Percentiles rank a stretch among this genome's conserved stretches.
These are phyloP conservation scores for Lichina pygmaea DNA, from an alignment of 495 filamentous ascomycete genomes.

Conservation along the genomic window DNA sequence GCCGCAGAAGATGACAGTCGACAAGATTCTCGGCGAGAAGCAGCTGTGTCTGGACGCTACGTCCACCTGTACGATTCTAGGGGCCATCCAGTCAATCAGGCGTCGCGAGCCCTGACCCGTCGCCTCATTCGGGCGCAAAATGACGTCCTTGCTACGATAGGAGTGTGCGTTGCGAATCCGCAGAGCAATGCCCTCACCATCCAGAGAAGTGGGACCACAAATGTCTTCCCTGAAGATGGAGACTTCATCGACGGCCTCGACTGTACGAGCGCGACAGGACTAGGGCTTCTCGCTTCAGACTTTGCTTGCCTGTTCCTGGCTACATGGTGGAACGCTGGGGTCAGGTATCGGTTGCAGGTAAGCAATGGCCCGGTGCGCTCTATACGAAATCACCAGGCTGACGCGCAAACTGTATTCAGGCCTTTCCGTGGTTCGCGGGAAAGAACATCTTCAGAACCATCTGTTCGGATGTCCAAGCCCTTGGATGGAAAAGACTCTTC, in stretches of 20 bases:
- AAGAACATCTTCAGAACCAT: no score
- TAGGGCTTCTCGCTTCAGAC: conserved; percentile 19
- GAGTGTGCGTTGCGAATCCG: conserved; percentile 19
- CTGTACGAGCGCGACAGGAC: conserved; percentile 19
- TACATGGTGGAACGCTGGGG: conserved; percentile 18
- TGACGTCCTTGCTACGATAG: conserved; percentile 28
- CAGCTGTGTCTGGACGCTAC: neutral
- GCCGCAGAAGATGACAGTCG: no score
- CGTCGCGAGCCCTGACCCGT: conserved; percentile 16
- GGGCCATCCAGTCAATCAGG: conserved; percentile 1
- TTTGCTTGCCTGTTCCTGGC: conserved; percentile 16
- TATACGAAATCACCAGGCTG: no score
- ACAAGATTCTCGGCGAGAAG: neutral
- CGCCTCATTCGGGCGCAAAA: conserved; percentile 25
- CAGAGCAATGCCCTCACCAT: conserved; percentile 8
- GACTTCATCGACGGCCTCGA: no score
- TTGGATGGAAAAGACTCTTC: no score
- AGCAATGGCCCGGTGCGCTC: no score
- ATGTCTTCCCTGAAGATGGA: neutral
- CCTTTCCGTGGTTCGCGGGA: no score
- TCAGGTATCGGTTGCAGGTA: conserved; percentile 22
- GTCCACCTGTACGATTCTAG: conserved; percentile 1
- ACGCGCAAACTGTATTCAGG: no score
- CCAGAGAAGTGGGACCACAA: conserved; percentile 7
- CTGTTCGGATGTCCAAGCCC: no score